Evolutionary conservation across 2,329 filamentous ascomycete genomes (phyloP).

Genomic region (Penicillium sp.): DNA sequence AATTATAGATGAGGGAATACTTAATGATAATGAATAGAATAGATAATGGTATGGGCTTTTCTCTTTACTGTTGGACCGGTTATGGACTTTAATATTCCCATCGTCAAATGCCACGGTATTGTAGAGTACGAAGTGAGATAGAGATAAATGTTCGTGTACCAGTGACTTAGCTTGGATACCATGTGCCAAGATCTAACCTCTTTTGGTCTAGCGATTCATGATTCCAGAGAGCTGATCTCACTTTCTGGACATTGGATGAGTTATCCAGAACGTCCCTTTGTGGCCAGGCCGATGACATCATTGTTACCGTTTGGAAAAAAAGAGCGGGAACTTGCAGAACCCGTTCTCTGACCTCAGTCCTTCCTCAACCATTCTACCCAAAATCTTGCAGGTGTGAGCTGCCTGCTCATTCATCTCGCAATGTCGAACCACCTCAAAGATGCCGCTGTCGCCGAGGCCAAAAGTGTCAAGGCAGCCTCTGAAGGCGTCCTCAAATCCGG

Average conservation of each 20-base stretch:
- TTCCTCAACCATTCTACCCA: not conserved
- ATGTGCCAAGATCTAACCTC: not conserved
- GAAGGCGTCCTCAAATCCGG: slow-evolving; percentile 70
- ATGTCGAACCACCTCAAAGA: slow-evolving; percentile 56
- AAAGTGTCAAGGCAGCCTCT: slow-evolving; percentile 63
- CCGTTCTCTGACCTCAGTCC: not conserved
- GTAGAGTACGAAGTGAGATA: not conserved
- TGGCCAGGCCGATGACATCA: not conserved
- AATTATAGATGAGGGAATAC: not conserved
- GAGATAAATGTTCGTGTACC: too few relatives aligned
- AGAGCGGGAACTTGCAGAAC: not conserved
- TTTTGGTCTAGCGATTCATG: not conserved
- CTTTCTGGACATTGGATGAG: too few relatives aligned
- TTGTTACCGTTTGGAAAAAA: not conserved
- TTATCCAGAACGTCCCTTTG: too few relatives aligned
- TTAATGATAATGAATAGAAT: not conserved
- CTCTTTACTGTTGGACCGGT: not conserved
- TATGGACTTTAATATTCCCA: not conserved
- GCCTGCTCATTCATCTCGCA: not conserved
- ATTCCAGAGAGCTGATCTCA: not conserved
- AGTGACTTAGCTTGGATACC: not conserved
- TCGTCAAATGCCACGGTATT: not conserved
- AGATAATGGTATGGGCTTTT: not conserved
- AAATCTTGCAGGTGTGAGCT: not conserved
- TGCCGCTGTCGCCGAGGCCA: slow-evolving; percentile 67